Conservation (phyloP, 306 rosid species). For the Inga oerstediana region DNA sequence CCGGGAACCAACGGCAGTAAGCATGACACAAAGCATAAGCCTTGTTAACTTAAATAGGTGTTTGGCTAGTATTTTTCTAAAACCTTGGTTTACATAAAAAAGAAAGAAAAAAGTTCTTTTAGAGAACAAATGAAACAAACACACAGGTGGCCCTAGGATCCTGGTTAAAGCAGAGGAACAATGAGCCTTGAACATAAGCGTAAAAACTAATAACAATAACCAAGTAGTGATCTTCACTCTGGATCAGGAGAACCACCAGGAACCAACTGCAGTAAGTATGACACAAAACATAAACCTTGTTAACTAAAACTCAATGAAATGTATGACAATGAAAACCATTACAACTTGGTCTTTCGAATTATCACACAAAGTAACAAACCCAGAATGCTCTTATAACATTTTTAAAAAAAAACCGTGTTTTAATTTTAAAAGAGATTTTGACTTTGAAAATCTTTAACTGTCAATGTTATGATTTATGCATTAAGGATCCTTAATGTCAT, state of each 20-base stretch:
- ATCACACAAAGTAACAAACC: neutral
- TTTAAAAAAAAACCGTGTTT: neutral
- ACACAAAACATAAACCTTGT: neutral
- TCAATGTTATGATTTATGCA: neutral
- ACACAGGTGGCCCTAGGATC: slow-evolving; percentile 35
- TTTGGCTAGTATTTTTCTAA: no score
- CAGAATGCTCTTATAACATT: neutral
- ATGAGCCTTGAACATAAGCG: slow-evolving; percentile 35
- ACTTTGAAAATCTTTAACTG: neutral
- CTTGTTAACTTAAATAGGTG: no score
- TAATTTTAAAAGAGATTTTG: neutral
- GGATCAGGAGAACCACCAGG: slow-evolving; percentile 89
- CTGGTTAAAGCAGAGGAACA: slow-evolving; percentile 41
- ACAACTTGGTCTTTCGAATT: neutral
- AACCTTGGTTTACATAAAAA: no score
- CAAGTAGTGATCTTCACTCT: slow-evolving; percentile 49
- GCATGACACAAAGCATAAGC: no score
- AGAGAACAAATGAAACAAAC: neutral
- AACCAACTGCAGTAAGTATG: slow-evolving; percentile 35
- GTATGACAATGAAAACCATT: neutral
- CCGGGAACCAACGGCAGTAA: no score
- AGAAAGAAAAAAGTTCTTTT: no score
- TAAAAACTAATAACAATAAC: neutral
- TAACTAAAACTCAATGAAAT: neutral
- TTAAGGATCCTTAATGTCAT: neutral